Evolutionary conservation across 352 stramenopile species (phyloP), one percentile per base, ranked within the genome.

Genomic region (Peronospora farinosa): DNA sequence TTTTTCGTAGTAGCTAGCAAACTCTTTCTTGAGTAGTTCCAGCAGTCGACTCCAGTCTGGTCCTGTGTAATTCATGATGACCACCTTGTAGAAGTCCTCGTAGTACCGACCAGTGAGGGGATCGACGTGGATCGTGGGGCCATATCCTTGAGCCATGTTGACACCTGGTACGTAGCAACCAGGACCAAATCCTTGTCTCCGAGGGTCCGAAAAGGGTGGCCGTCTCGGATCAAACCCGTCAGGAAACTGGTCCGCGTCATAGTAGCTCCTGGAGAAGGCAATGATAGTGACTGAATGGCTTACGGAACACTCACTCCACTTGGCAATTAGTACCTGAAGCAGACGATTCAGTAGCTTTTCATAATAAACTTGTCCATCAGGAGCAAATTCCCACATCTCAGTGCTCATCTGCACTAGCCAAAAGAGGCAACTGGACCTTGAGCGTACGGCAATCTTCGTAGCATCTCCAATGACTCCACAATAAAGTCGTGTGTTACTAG

Each of bases 371-470:
- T 95, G 72, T 12, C 81, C 84, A 39, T 91, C 75, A 3, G 85
- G 69, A 6, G 82, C 82, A 39, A 94, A 94, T 50, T 97, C 88
- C 82, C 87, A 97, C 88, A 97, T 97, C 44, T 97, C 91, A 0
- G 82, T 78, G 41, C 77, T 95, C 85, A 99, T 96, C 58, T 99
- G 95, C 16, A 99, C 88, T 27, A 99, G 79, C 95, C 95, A 99
- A 49, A 98, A 95, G 47, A 99, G 86, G 12, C 96, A 77, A 39
- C 92, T 94, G 1, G 91, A 98, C 9, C 94, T 79, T 25, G 92
- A 98, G 45, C 78, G 82, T 10, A 95, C 97, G 16, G 96, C 97
- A 37, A 99, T 91, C 64, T 98, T 98, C 5, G 96, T 99, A 19
- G 93, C 74, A 16, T 95, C 81, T 25, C 88, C 94, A 44, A 99